A percentile compares a stretch with the other conserved stretches of the same genome.
phyloP scores from a whole-genome alignment of 2,329 filamentous ascomycete genomes.

The Diaporthe sp. region DNA sequence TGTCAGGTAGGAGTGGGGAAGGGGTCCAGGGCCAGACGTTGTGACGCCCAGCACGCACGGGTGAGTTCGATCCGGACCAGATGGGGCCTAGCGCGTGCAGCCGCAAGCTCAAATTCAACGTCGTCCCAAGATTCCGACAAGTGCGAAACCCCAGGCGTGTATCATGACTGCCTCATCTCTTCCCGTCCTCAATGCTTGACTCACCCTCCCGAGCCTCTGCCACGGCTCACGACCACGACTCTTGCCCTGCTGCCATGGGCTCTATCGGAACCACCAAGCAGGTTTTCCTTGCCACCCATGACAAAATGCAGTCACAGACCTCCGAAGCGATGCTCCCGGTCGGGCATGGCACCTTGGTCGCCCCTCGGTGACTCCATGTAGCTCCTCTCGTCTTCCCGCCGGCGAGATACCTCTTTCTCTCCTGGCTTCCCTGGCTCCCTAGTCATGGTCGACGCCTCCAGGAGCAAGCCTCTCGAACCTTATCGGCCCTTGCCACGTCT shows the following conservation, averaged over 20 bases:
- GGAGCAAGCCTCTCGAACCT: conserved; percentile 7
- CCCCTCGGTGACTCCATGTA: neutral
- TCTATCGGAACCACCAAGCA: neutral
- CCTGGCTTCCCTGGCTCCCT: neutral
- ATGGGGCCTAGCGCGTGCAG: conserved; percentile 27
- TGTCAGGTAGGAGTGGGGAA: conserved; percentile 13
- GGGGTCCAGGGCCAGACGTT: conserved; percentile 30
- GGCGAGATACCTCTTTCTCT: conserved; percentile 1
- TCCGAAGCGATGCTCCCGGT: conserved; percentile 25
- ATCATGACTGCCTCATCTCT: conserved; percentile 52
- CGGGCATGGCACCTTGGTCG: neutral
- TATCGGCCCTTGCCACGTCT: conserved; percentile 26
- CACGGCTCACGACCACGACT: neutral
- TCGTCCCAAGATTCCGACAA: conserved; percentile 31
- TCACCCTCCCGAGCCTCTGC: neutral
- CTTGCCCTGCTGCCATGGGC: neutral
- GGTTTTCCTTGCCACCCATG: neutral
- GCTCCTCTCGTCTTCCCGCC: neutral
- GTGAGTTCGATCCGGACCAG: conserved; percentile 26
- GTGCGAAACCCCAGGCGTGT: conserved; percentile 50
- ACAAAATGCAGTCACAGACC: neutral
- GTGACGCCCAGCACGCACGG: conserved; percentile 33
- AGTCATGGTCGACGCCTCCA: conserved; percentile 6
- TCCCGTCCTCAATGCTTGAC: conserved; percentile 46
- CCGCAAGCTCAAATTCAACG: conserved; percentile 41